Evolutionary conservation across 345 rosid species (phyloP).

Genomic region (Linum trigynum): DNA sequence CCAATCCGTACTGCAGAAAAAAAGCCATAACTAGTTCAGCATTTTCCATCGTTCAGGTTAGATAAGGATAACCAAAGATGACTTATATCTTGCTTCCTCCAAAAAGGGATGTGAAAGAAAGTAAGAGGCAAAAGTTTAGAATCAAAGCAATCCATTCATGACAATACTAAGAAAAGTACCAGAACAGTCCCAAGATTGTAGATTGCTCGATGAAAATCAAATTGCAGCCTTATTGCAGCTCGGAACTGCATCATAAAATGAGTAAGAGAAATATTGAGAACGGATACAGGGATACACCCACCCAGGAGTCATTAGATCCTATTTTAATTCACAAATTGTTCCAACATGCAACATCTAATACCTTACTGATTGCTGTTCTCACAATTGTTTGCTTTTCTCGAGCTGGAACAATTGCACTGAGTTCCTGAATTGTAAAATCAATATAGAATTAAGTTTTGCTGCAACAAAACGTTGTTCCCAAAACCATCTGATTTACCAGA

Average conservation of each 20-base stretch:
- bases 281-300: slow-evolving; percentile 7
- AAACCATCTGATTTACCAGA: neutral
- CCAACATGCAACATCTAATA: slow-evolving; percentile 28
- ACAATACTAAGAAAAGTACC: slow-evolving; percentile 40
- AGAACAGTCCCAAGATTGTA: slow-evolving; percentile 98
- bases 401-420: slow-evolving; percentile 92
- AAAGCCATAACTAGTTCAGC: slow-evolving; percentile 6
- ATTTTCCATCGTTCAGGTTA: neutral
- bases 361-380: slow-evolving; percentile 93
- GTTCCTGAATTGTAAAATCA: slow-evolving; percentile 50
- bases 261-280: slow-evolving; percentile 12
- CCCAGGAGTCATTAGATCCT: slow-evolving; percentile 16
- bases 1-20: slow-evolving; percentile 73
- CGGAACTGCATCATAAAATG: slow-evolving; percentile 57
- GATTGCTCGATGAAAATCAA: slow-evolving; percentile 94
- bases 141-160: neutral
- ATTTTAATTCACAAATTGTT: slow-evolving; percentile 20
- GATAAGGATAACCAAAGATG: slow-evolving; percentile 2
- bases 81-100: slow-evolving; percentile 1
- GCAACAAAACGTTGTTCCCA: neutral
- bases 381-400: slow-evolving; percentile 86
- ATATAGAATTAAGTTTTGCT: slow-evolving; percentile 9
- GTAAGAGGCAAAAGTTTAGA: neutral
- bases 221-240: slow-evolving; percentile 88
- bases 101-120: neutral